A percentile compares a stretch with the other conserved stretches of the same genome.
Conservation (phyloP, 1,284 basidiomycete species). For the Tylopilus sp. region DNA sequence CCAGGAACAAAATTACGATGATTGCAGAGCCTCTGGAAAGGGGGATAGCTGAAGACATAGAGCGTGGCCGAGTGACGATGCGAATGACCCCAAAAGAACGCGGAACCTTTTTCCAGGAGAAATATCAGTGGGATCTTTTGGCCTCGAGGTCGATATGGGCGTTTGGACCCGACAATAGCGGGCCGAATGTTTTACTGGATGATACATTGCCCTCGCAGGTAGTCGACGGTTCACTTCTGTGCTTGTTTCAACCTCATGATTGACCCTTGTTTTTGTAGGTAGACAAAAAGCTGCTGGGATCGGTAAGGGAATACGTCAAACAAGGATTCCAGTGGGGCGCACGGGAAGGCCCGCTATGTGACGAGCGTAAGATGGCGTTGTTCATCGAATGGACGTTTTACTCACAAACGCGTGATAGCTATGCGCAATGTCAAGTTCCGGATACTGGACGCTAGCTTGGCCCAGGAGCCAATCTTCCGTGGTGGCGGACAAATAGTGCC, state of each 20-base stretch:
- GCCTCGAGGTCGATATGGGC: slow-evolving; percentile 99
- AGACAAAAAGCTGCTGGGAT: slow-evolving; percentile 88
- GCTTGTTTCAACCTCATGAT: not conserved
- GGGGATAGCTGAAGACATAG: slow-evolving; percentile 92
- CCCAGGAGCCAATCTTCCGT: slow-evolving; percentile 94
- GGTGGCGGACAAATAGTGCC: slow-evolving; percentile 99
- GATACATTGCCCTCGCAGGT: slow-evolving; percentile 95
- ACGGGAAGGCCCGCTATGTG: slow-evolving; percentile 94
- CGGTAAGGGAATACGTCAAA: slow-evolving; percentile 92
- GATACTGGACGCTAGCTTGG: slow-evolving; percentile 86
- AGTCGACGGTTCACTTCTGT: slow-evolving; percentile 4
- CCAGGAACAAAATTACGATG: slow-evolving; percentile 94
- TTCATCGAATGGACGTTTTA: slow-evolving; percentile 2
- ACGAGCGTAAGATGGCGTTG: slow-evolving; percentile 76
- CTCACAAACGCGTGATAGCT: slow-evolving; percentile 46
- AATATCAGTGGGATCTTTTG: slow-evolving; percentile 97
- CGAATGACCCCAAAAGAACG: slow-evolving; percentile 91
- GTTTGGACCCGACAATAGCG: slow-evolving; percentile 96
- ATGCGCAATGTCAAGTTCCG: slow-evolving; percentile 99
- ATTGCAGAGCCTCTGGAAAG: slow-evolving; percentile 94
- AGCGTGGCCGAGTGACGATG: slow-evolving; percentile 87
- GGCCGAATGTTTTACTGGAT: slow-evolving; percentile 91
- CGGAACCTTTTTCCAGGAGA: slow-evolving; percentile 91
- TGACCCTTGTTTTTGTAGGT: slow-evolving; percentile 44
- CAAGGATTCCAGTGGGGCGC: slow-evolving; percentile 99